Percentiles rank a stretch among this genome's conserved stretches.
Evolutionary conservation across 257 asterid genomes (phyloP).

Genomic region (Nicotiana knightiana): DNA sequence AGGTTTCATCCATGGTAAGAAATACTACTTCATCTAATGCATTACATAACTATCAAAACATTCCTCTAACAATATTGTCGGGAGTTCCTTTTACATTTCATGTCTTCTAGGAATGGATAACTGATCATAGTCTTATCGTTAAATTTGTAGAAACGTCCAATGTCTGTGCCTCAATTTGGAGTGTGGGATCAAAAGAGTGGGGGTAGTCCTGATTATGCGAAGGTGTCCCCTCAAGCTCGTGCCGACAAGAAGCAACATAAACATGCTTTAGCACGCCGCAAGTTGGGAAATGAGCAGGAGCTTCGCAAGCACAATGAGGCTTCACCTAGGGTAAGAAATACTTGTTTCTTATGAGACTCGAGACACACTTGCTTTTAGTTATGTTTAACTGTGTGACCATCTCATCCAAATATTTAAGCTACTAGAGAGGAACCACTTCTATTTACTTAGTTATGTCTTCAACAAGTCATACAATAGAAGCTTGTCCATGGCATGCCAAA

Average conservation of each 20-base stretch:
- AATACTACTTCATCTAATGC: not conserved
- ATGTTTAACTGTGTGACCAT: not conserved
- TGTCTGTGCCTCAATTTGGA: slow-evolving; percentile 48
- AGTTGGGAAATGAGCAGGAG: slow-evolving; percentile 38
- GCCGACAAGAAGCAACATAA: slow-evolving; percentile 35
- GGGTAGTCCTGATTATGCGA: slow-evolving; percentile 29
- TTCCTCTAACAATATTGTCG: not conserved
- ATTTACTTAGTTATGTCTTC: not conserved
- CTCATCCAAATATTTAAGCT: not conserved
- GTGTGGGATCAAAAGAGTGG: slow-evolving; percentile 38
- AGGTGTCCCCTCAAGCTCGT: slow-evolving; percentile 38
- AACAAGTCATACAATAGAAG: not conserved
- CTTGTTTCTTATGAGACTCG: not conserved
- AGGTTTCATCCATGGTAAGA: slow-evolving; percentile 20
- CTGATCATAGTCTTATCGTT: not conserved
- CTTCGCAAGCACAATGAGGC: slow-evolving; percentile 5
- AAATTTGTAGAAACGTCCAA: slow-evolving; percentile 16
- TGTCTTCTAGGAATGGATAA: too few relatives aligned
- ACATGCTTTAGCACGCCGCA: slow-evolving; percentile 11
- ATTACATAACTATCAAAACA: not conserved
- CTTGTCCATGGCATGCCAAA: not conserved
- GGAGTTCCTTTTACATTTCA: too few relatives aligned
- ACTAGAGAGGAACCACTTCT: not conserved
- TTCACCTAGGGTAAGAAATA: not conserved
- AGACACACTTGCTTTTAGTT: not conserved